These are phyloP conservation scores for Drechslerella stenobrocha DNA, from an alignment of 2,329 filamentous ascomycete genomes.

Conservation along the genomic window DNA sequence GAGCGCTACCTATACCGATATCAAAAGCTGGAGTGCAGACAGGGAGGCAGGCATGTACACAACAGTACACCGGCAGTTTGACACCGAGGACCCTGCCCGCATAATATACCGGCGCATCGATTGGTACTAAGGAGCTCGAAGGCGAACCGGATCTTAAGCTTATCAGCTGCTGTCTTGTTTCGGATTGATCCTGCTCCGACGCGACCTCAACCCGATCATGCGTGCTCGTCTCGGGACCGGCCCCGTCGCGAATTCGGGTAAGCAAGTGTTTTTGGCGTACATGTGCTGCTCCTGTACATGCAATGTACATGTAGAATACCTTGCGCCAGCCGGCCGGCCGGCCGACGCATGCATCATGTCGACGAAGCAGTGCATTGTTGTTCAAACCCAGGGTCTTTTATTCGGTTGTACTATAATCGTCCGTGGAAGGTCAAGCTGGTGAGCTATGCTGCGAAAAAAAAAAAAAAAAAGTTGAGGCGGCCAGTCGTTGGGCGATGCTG, in stretches of 20 bases:
- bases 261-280: background rate
- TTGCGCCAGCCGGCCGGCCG: conserved; percentile 1
- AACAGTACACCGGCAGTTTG: too few species aligned
- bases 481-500: background rate
- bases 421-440: conserved; percentile 31
- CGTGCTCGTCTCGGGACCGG: background rate
- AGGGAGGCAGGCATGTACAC: too few species aligned
- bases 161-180: conserved; percentile 39
- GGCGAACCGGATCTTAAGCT: conserved; percentile 24
- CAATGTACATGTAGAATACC: conserved; percentile 8
- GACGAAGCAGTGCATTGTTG: background rate
- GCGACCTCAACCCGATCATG: conserved; percentile 4
- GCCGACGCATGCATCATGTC: conserved; percentile 2
- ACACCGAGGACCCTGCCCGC: background rate
- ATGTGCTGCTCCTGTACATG: conserved; percentile 10
- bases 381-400: background rate
- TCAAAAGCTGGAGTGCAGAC: too few species aligned
- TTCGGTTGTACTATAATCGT: conserved; percentile 20
- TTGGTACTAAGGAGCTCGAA: conserved; percentile 24
- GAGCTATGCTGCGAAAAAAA: background rate
- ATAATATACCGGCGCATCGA: conserved; percentile 9
- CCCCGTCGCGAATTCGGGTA: background rate
- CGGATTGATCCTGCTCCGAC: conserved; percentile 24
- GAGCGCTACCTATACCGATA: too few species aligned
- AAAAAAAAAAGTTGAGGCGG: conserved; percentile 23